A percentile compares a stretch with the other conserved stretches of the same genome.
Conservation (phyloP, 2,329 filamentous ascomycete species). For the Colletotrichum filicis region DNA sequence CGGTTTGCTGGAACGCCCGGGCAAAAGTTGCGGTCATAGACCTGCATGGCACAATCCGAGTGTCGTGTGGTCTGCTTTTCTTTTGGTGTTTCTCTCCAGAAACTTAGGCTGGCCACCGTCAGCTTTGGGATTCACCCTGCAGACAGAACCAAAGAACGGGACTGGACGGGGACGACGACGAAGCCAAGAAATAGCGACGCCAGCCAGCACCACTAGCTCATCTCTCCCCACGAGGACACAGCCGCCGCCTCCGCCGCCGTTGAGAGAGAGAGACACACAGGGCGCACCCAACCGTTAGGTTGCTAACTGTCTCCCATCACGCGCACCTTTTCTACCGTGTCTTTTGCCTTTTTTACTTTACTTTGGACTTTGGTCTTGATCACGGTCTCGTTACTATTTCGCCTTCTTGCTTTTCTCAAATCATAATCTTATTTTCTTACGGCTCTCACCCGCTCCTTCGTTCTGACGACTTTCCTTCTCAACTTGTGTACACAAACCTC, state of each 20-base stretch:
- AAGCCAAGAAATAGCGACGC: background rate
- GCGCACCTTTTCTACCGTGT: slow-evolving; percentile 22
- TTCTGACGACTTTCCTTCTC: background rate
- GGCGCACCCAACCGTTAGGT: slow-evolving; percentile 16
- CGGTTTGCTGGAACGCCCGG: slow-evolving; percentile 29
- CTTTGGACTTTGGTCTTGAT: background rate
- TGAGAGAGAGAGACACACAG: slow-evolving; percentile 15
- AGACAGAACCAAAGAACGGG: background rate
- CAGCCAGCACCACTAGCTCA: slow-evolving; percentile 22
- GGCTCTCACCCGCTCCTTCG: slow-evolving; percentile 3
- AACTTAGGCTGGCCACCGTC: background rate
- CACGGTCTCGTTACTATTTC: slow-evolving; percentile 1
- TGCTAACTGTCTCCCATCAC: slow-evolving; percentile 22
- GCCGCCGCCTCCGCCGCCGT: slow-evolving; percentile 31
- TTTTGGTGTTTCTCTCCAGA: background rate
- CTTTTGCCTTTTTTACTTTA: background rate
- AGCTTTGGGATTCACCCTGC: background rate
- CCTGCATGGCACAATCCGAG: background rate
- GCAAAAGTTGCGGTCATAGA: slow-evolving; percentile 4
- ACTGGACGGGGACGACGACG: background rate
- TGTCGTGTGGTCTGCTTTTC: background rate
- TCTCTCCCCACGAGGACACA: slow-evolving; percentile 29
- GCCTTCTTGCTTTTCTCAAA: background rate
- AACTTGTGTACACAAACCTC: background rate
- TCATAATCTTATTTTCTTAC: background rate